A percentile compares a stretch with the other conserved stretches of the same genome.
Evolutionary conservation across 768 basidiomycete genomes (phyloP).

Genomic region (Lactifluus piperatus): DNA sequence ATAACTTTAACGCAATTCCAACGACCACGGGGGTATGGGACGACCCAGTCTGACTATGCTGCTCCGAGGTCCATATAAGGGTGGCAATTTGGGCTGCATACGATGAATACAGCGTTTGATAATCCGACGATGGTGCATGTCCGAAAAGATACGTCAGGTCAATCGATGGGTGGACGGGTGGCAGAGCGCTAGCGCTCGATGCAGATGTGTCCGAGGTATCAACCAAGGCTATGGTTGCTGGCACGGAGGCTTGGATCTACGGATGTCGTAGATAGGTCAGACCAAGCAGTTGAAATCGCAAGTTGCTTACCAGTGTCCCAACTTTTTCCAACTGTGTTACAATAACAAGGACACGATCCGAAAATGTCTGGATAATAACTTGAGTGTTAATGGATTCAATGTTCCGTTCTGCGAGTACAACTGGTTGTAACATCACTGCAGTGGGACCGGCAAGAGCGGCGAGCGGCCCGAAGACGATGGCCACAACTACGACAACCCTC

Average conservation of each 20-base stretch:
- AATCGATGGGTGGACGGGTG: conserved; percentile 61
- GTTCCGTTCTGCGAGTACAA: conserved; percentile 42
- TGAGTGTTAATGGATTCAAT: conserved; percentile 59
- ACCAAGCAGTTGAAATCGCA: not conserved
- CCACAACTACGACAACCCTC: not conserved
- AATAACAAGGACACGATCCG: conserved; percentile 76
- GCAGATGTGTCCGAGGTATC: conserved; percentile 29
- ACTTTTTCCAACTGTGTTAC: conserved; percentile 89
- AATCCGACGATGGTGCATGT: conserved; percentile 54
- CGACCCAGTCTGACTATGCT: conserved; percentile 27
- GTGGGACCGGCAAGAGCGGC: not conserved
- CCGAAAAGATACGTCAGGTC: conserved; percentile 75
- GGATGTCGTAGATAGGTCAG: not conserved
- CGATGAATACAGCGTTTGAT: conserved; percentile 64
- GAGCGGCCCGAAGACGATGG: conserved; percentile 2
- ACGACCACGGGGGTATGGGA: conserved; percentile 13
- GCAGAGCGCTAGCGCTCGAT: conserved; percentile 34
- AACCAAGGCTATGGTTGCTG: conserved; percentile 49
- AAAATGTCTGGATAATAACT: conserved; percentile 67
- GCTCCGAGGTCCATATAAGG: conserved; percentile 58
- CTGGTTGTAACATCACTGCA: conserved; percentile 29
- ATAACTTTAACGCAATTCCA: conserved; percentile 33
- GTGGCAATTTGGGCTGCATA: conserved; percentile 87
- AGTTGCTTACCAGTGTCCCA: conserved; percentile 60
- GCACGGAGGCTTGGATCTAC: conserved; percentile 77